These are phyloP conservation scores for Megacollybia marginata DNA, from an alignment of 768 basidiomycete genomes.

Conservation along the genomic window DNA sequence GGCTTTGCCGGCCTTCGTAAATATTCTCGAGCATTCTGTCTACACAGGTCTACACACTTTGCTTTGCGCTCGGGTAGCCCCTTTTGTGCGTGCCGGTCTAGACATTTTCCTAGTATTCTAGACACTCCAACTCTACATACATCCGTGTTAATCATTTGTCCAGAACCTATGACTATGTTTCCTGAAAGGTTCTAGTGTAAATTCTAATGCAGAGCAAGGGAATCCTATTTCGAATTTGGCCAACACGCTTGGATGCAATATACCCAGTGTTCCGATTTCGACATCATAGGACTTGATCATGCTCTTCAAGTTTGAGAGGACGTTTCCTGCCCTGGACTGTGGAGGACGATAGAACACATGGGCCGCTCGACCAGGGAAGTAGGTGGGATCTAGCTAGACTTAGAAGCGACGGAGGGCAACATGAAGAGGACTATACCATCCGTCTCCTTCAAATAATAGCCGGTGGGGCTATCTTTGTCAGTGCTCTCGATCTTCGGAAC, in stretches of 20 bases:
- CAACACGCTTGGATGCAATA: slow-evolving; percentile 87
- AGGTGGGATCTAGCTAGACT: slow-evolving; percentile 66
- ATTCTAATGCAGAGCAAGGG: slow-evolving; percentile 93
- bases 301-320: slow-evolving; percentile 36
- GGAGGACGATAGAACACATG: slow-evolving; percentile 79
- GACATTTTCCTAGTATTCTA: too few relatives aligned
- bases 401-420: background rate
- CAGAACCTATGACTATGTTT: slow-evolving; percentile 54
- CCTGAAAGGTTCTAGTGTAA: slow-evolving; percentile 92
- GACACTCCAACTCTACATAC: too few relatives aligned
- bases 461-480: slow-evolving; percentile 51
- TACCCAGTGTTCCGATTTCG: slow-evolving; percentile 83
- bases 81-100: too few relatives aligned
- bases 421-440: slow-evolving; percentile 49
- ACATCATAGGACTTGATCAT: slow-evolving; percentile 39
- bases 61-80: too few relatives aligned
- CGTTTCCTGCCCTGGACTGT: slow-evolving; percentile 31
- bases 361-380: slow-evolving; percentile 93
- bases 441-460: slow-evolving; percentile 89
- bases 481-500: slow-evolving; percentile 65
- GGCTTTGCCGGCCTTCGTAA: too few relatives aligned
- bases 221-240: slow-evolving; percentile 91
- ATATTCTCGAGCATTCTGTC: too few relatives aligned
- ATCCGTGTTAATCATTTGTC: slow-evolving; percentile 41
- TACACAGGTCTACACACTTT: too few relatives aligned